Conservation (phyloP, 306 rosid species). For the Prunus kanzakura region DNA sequence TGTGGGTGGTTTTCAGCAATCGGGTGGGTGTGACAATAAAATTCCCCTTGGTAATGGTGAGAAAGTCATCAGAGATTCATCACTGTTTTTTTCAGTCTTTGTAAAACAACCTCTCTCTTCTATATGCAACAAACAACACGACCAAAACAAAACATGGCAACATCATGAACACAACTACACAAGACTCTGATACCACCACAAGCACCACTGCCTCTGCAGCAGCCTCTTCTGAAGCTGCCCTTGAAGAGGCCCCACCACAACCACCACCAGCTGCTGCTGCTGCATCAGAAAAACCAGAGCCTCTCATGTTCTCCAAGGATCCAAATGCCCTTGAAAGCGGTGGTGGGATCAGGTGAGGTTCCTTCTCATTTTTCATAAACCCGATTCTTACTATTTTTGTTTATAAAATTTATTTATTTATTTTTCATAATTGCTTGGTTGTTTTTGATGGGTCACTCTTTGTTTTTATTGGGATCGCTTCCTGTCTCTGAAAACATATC, state of each 20-base stretch:
- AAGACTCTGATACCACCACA: neutral
- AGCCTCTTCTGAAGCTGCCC: constrained; percentile 14
- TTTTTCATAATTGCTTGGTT: neutral
- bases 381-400: neutral
- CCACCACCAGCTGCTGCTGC: constrained; percentile 19
- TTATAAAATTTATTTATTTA: neutral
- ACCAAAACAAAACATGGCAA: neutral
- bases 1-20: too few relatives aligned
- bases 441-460: neutral
- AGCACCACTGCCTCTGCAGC: neutral
- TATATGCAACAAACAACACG: neutral
- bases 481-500: neutral
- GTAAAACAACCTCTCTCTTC: neutral
- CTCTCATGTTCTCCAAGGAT: constrained; percentile 57
- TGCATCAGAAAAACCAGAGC: constrained; percentile 7
- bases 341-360: constrained; percentile 67
- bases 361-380: neutral
- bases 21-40: too few relatives aligned
- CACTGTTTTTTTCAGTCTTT: too few relatives aligned
- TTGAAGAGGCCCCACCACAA: constrained; percentile 2
- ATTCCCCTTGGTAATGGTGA: too few relatives aligned
- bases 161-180: constrained; percentile 10
- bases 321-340: constrained; percentile 67
- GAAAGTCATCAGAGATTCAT: too few relatives aligned
- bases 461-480: neutral